Evolutionary conservation across 2,329 filamentous ascomycete genomes (phyloP), one percentile per base, ranked within the genome.

Genomic region (Diplodia seriata): DNA sequence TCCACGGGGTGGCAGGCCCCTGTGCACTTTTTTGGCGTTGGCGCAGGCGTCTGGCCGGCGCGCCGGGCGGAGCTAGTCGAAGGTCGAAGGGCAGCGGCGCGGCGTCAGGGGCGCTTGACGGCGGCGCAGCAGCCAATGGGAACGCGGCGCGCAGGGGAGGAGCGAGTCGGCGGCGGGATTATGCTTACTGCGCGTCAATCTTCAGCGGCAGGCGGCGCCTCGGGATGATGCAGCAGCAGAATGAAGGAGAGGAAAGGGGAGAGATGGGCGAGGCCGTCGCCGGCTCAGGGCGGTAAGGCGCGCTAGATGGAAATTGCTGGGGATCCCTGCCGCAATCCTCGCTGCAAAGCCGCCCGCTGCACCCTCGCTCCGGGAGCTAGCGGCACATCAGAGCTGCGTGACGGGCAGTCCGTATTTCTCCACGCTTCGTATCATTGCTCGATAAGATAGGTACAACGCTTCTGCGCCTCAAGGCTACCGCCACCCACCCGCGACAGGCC

Each of bases 211-310:
- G 57, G 31, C 36, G 47, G 47, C 47, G 59, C 43, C 11, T 29
- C 29, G 29, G 57, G 26, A 51, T 53, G 59, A 31, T 31, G 29
- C 29, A 51, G 47, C 20, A 63, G 57, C 15, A 33, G 59, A 63
- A 47, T 49, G 59, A 63, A 29, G 59, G 47, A 55, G 50, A 55
- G 38, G 62, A 65, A 65, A 65, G 62, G 62, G 50, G 62, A 65
- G 50, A 55, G 49, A 31, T 47, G 36, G 50, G 50, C 62, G 50
- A 20, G 59, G 47, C 47, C 26, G 7, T 33, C 40, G 29, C 57
- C n/a, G 50, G 31, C 36, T 26, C 31, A 38, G 50, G 49, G 49
- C 61, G 49, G 49, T 53, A 18, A 54, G 50, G 62, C 47, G 47
- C 61, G 47, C 57, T 47, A 62, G 18, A 50, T 50, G 59, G 59